Evolutionary conservation across 257 asterid species (phyloP).

Genomic region (Scutellaria galericulata): DNA sequence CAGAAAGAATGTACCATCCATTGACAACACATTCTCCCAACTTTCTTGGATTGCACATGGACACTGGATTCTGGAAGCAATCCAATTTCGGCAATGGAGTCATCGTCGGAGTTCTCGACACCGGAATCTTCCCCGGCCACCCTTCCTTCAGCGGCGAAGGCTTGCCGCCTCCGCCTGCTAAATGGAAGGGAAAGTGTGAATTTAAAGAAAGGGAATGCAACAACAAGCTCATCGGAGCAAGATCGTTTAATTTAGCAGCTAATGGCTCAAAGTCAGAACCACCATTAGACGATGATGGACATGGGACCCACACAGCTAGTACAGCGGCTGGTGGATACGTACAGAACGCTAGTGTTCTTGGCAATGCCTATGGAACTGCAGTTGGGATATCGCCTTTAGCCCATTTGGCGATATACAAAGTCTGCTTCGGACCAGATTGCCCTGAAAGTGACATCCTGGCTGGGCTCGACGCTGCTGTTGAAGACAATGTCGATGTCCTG

Average conservation of each 20-base stretch:
- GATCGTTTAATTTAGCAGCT: slow-evolving; percentile 24
- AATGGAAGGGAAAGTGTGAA: slow-evolving; percentile 50
- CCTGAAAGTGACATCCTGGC: slow-evolving; percentile 36
- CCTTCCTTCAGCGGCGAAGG: slow-evolving; percentile 45
- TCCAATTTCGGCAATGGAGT: slow-evolving; percentile 41
- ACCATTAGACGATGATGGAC: slow-evolving; percentile 37
- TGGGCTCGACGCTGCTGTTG: slow-evolving; percentile 39
- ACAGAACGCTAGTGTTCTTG: slow-evolving; percentile 4
- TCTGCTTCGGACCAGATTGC: slow-evolving; percentile 29
- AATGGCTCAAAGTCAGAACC: slow-evolving; percentile 10
- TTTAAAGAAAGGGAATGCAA: slow-evolving; percentile 18
- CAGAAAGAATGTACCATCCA: slow-evolving; percentile 29
- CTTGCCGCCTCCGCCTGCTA: slow-evolving; percentile 45
- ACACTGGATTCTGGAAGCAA: slow-evolving; percentile 38
- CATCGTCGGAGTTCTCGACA: slow-evolving; percentile 41
- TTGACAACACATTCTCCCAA: slow-evolving; percentile 47
- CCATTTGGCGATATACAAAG: slow-evolving; percentile 44
- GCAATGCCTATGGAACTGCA: slow-evolving; percentile 39
- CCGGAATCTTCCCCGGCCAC: slow-evolving; percentile 41
- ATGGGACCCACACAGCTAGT: slow-evolving; percentile 40
- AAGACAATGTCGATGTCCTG: slow-evolving; percentile 43
- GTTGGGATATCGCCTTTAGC: slow-evolving; percentile 41
- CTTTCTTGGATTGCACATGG: slow-evolving; percentile 43
- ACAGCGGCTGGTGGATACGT: slow-evolving; percentile 36
- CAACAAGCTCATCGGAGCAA: no score